phyloP scores from a whole-genome alignment of 2,329 filamentous ascomycete species.

The Aspergillus floridensis region DNA sequence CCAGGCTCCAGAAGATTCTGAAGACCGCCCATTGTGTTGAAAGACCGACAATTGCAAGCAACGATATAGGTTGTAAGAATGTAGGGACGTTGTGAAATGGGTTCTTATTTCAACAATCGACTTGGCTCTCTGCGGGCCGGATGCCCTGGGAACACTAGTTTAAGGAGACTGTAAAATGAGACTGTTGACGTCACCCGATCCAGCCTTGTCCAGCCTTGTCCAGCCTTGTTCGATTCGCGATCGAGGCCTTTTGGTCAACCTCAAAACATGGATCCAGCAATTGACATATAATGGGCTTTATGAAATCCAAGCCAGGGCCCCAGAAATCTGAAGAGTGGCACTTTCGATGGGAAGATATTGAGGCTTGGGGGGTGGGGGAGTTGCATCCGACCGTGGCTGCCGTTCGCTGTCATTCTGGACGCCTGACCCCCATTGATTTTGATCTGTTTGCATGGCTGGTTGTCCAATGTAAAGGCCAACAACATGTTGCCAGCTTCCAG shows the following conservation, averaged over 20 bases:
- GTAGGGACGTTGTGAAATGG: background rate
- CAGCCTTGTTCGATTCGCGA: background rate
- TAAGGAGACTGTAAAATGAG: background rate
- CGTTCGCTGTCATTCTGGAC: background rate
- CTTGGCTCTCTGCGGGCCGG: background rate
- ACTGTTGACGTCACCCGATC: background rate
- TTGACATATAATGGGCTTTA: background rate
- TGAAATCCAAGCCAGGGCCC: background rate
- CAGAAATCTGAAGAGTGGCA: background rate
- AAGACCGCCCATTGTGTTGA: slow-evolving; percentile 10
- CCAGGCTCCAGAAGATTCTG: slow-evolving; percentile 19
- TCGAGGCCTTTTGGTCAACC: background rate
- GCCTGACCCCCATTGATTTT: background rate
- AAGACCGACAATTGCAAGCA: background rate
- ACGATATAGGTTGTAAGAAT: background rate
- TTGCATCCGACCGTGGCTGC: slow-evolving; percentile 2
- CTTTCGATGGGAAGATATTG: background rate
- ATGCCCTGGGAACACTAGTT: background rate
- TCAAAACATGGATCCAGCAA: background rate
- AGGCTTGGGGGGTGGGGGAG: background rate
- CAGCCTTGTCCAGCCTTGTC: background rate
- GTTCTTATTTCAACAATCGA: background rate
- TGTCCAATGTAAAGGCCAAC: background rate
- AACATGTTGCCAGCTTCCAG: background rate
- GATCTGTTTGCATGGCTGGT: slow-evolving; percentile 2